Base-by-base conservation (phyloP, 1,139 yeast genomes). In the Ashbya aceris region DNA sequence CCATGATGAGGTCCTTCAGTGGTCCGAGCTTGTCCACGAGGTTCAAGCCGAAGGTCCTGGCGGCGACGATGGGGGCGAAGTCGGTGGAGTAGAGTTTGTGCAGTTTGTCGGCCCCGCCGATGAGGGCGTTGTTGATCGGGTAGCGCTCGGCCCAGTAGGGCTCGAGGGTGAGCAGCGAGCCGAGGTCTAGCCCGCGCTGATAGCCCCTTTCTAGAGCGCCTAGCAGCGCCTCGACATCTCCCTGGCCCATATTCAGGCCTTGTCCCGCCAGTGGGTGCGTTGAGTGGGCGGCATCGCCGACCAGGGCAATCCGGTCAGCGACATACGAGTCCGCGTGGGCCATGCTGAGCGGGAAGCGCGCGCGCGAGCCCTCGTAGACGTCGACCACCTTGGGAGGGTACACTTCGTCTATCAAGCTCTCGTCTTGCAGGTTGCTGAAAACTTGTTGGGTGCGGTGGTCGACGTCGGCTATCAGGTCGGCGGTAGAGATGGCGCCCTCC, bases 261-360 rank as follows among this genome's bases (percentile, higher is more conserved):
- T 93, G 98, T 4, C 99, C 99, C 2, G 97, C 97, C 46, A 91
- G 70, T 2, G 99, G 98, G 61, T 91, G 98, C 1, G 95, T 85
- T 0, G 97, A 83, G 54, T 91, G 99, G 0, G 97, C 98, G 1
- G 99, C 98, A 64, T 91, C 99, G 14, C 99, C 98, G 8, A 91
- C 83, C 14, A 91, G 68, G 0, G 97, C 98, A 29, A 89, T 74
- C 51, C 98, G 71, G 4, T 84, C 89, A 1, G 78, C 76, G 11
- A 85, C 77, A 58, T 93, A 91, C 1, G 84, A 76, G 55, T 91
- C 97, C 2, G 96, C 95, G 57, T 93, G 97, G 23, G 89, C 78
- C 69, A 89, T 65, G 51, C 81, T 80, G 52, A 93, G 68, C 6
- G 98, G 99, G 67, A 93, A 93, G 38, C 83, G 71, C 0, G 96